Percentiles rank a stretch among this genome's conserved stretches.
Evolutionary conservation across 2,329 filamentous ascomycete genomes (phyloP).

Genomic region (Arthrinium phaeospermum): DNA sequence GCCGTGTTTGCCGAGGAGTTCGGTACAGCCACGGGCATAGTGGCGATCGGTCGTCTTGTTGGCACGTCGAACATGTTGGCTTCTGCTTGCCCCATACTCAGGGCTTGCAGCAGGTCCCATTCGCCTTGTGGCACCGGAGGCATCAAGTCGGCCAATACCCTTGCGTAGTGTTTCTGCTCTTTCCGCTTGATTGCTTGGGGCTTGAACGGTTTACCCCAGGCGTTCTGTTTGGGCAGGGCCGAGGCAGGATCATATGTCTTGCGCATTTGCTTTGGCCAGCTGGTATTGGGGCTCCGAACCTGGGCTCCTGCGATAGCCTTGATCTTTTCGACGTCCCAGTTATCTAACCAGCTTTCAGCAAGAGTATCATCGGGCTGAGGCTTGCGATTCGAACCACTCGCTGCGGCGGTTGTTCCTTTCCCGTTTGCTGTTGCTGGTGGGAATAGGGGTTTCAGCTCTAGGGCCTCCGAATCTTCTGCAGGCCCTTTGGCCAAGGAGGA

Average conservation of each 20-base stretch:
- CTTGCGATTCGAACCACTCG: background rate
- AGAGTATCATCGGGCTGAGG: background rate
- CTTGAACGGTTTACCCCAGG: slow-evolving; percentile 55
- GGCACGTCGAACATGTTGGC: slow-evolving; percentile 46
- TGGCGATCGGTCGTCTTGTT: slow-evolving; percentile 40
- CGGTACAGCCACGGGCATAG: background rate
- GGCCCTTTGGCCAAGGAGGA: slow-evolving; percentile 44
- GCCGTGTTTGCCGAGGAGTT: background rate
- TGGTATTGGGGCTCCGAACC: slow-evolving; percentile 35
- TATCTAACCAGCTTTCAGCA: slow-evolving; percentile 50
- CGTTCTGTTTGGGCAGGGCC: slow-evolving; percentile 48
- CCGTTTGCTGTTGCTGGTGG: background rate
- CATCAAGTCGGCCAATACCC: slow-evolving; percentile 51
- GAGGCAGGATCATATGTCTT: slow-evolving; percentile 42
- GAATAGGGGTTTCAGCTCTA: slow-evolving; percentile 38
- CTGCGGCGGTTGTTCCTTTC: background rate
- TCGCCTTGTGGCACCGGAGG: slow-evolving; percentile 60
- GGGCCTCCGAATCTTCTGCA: slow-evolving; percentile 46
- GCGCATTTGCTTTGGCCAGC: slow-evolving; percentile 35
- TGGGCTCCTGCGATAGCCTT: slow-evolving; percentile 50
- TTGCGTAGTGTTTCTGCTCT: slow-evolving; percentile 54
- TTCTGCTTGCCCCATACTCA: slow-evolving; percentile 50
- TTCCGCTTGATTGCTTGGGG: slow-evolving; percentile 48
- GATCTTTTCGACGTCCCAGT: slow-evolving; percentile 57
- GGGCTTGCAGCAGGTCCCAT: slow-evolving; percentile 59